These are phyloP conservation scores for Penicillium silybi DNA, from an alignment of 495 filamentous ascomycete species.

Conservation along the genomic window DNA sequence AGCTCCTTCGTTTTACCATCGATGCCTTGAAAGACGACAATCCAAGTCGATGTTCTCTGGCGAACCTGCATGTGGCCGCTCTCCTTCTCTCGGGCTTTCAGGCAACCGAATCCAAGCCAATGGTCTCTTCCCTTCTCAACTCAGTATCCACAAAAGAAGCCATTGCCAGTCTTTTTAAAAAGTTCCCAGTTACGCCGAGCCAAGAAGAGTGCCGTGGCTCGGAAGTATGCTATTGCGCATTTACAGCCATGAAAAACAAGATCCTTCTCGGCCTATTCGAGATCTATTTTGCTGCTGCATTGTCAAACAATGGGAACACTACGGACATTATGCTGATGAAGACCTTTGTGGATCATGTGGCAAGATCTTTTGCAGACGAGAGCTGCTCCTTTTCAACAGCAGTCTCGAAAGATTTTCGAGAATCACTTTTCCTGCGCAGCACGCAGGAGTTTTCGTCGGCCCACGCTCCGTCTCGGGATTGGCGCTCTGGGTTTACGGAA, in stretches of 20 bases:
- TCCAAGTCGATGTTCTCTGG: slow-evolving; percentile 2
- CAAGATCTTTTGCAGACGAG: not conserved
- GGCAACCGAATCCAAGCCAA: slow-evolving; percentile 1
- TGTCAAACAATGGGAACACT: slow-evolving; percentile 9
- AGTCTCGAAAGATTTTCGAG: slow-evolving; percentile 10
- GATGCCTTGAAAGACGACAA: slow-evolving; percentile 14
- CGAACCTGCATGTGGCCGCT: slow-evolving; percentile 21
- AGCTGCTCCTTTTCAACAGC: slow-evolving; percentile 19
- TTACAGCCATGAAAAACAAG: slow-evolving; percentile 24
- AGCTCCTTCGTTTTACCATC: slow-evolving; percentile 23
- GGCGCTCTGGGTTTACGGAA: slow-evolving; percentile 39
- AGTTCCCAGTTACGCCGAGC: slow-evolving; percentile 18
- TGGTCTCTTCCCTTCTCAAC: slow-evolving; percentile 6
- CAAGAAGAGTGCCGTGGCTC: slow-evolving; percentile 19
- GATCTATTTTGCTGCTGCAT: slow-evolving; percentile 22
- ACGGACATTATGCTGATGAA: slow-evolving; percentile 11
- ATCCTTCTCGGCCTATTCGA: slow-evolving; percentile 27
- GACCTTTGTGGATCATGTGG: slow-evolving; percentile 14
- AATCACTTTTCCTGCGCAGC: slow-evolving; percentile 6
- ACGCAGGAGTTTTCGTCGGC: slow-evolving; percentile 4
- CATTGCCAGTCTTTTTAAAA: slow-evolving; percentile 17
- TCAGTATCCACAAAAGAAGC: slow-evolving; percentile 11
- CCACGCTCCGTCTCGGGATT: slow-evolving; percentile 31
- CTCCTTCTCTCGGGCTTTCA: slow-evolving; percentile 25
- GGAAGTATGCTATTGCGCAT: slow-evolving; percentile 18